phyloP scores from a whole-genome alignment of 116 monocot genomes.

The Posidonia oceanica region DNA sequence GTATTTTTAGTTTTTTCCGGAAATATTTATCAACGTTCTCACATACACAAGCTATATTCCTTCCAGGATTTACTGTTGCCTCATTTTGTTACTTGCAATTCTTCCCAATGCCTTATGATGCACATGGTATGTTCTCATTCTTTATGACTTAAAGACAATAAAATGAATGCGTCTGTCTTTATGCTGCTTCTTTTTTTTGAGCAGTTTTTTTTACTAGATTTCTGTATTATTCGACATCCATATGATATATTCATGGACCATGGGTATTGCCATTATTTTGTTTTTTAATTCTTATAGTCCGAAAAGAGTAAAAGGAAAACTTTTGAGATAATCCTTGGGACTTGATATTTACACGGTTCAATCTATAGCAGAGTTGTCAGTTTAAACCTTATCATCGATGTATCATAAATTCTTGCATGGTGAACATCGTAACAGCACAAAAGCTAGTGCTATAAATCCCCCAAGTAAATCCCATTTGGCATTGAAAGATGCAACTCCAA shows the following conservation, averaged over 20 bases:
- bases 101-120: slow-evolving; percentile 17
- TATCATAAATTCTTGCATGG: slow-evolving; percentile 1
- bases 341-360: too few species aligned
- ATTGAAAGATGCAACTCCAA: too few species aligned
- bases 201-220: too few species aligned
- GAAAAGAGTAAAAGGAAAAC: too few species aligned
- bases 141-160: not conserved
- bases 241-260: too few species aligned
- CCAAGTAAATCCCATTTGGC: not conserved
- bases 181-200: too few species aligned
- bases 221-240: too few species aligned
- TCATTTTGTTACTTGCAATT: slow-evolving; percentile 38
- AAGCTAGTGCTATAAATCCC: not conserved
- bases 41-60: not conserved
- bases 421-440: not conserved
- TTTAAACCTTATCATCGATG: too few species aligned
- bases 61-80: slow-evolving; percentile 25
- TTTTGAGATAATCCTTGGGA: too few species aligned
- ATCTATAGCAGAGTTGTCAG: not conserved
- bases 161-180: too few species aligned
- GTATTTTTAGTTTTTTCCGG: not conserved
- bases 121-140: slow-evolving; percentile 18
- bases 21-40: not conserved
- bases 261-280: too few species aligned
- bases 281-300: too few species aligned